Evolutionary conservation across 75 land plant genomes (phyloP).

Genomic region (Cupressus sempervirens): DNA sequence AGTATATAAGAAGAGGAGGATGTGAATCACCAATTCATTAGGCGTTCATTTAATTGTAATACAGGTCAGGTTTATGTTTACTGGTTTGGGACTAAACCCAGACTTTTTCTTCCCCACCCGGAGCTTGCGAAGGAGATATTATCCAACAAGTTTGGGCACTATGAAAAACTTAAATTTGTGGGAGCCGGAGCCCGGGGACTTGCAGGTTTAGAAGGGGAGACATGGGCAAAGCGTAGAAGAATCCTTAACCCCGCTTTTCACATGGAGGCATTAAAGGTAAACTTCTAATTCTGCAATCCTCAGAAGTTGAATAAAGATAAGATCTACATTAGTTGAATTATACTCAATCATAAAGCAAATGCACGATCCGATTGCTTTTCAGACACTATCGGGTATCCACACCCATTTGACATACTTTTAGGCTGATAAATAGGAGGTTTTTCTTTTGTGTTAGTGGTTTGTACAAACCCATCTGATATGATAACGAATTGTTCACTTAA

Average conservation of each 20-base stretch:
- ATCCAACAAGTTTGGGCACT: constrained; percentile 21
- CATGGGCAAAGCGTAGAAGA: constrained; percentile 41
- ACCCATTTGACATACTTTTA: background rate
- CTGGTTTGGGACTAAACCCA: constrained; percentile 20
- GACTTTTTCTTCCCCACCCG: constrained; percentile 11
- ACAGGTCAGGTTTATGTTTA: constrained; percentile 14
- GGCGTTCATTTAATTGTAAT: background rate
- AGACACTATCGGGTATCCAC: background rate
- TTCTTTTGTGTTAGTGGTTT: no score
- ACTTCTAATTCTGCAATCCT: background rate
- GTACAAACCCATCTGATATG: no score
- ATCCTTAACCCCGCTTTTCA: constrained; percentile 47
- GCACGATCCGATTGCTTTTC: background rate
- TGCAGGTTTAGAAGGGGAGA: constrained; percentile 31
- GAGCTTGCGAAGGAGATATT: constrained; percentile 24
- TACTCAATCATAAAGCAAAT: background rate
- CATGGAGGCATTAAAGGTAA: constrained; percentile 42
- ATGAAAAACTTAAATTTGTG: background rate
- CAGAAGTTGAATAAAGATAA: background rate
- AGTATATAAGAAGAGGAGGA: background rate
- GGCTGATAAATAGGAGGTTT: no score
- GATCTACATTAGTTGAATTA: background rate
- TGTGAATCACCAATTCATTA: background rate
- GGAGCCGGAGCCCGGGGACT: constrained; percentile 13
- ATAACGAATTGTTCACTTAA: no score